Evolutionary conservation across 2,329 filamentous ascomycete genomes (phyloP).

Genomic region (Pseudogymnoascus sp.): DNA sequence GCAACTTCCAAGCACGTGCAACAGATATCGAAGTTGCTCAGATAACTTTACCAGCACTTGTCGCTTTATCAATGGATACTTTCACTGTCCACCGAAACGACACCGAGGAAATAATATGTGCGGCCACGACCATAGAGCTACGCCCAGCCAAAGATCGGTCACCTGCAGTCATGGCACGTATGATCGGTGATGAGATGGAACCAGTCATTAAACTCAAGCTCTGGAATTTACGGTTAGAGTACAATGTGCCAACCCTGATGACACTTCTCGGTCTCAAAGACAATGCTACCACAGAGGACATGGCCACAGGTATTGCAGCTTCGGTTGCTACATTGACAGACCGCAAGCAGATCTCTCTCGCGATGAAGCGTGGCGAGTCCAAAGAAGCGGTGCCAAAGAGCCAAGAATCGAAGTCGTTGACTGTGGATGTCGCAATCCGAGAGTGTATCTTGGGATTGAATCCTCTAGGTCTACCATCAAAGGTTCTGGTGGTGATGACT

Average conservation of each 20-base stretch:
- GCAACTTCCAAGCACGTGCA: conserved; percentile 51
- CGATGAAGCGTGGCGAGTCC: conserved; percentile 17
- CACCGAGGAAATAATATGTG: conserved; percentile 64
- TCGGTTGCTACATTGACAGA: conserved; percentile 74
- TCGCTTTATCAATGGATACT: conserved; percentile 66
- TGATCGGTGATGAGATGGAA: conserved; percentile 91
- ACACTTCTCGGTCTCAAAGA: conserved; percentile 66
- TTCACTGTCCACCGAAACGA: conserved; percentile 58
- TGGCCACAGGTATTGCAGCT: conserved; percentile 67
- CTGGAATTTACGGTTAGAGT: conserved; percentile 79
- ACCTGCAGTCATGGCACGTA: conserved; percentile 75
- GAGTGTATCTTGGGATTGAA: conserved; percentile 83
- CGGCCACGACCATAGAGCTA: conserved; percentile 28
- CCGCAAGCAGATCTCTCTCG: conserved; percentile 41
- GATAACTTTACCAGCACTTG: conserved; percentile 74
- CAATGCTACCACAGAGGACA: conserved; percentile 61
- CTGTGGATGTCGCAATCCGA: conserved; percentile 66
- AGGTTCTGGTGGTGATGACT: conserved; percentile 69
- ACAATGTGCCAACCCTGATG: conserved; percentile 76
- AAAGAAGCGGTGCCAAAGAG: conserved; percentile 24
- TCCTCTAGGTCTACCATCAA: conserved; percentile 67
- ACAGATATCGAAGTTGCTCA: conserved; percentile 66
- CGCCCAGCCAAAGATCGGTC: conserved; percentile 30
- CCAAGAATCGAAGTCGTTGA: conserved; percentile 47
- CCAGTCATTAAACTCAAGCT: conserved; percentile 83